Evolutionary conservation across 2,329 filamentous ascomycete genomes (phyloP).

Genomic region (Sphaerulina populicola): DNA sequence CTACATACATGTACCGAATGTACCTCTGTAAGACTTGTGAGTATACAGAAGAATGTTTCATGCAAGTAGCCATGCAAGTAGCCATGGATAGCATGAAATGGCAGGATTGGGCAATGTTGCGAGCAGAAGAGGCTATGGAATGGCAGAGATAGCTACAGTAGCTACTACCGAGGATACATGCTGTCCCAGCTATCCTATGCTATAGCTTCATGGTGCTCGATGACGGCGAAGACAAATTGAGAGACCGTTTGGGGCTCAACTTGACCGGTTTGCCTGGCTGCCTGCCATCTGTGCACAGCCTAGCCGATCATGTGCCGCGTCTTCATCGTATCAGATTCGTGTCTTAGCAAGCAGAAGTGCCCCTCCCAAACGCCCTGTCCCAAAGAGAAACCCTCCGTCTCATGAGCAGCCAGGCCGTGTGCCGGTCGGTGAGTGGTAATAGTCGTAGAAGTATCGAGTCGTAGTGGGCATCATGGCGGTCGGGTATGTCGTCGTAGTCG

Average conservation of each 20-base stretch:
- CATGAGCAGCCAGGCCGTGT: conserved; percentile 13
- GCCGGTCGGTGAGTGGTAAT: conserved; percentile 2
- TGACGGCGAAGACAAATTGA: neutral
- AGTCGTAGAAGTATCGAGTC: conserved; percentile 1
- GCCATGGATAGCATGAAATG: neutral
- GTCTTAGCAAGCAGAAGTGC: conserved; percentile 10
- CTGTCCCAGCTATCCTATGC: conserved; percentile 3
- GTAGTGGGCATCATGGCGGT: conserved; percentile 6
- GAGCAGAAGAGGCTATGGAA: conserved; percentile 8
- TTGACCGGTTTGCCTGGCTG: neutral
- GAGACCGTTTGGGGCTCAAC: conserved; percentile 1
- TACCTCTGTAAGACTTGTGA: no score
- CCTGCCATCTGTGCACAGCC: neutral
- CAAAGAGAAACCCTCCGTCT: conserved; percentile 18
- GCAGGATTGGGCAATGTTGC: neutral
- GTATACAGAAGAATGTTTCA: no score
- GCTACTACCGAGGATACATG: neutral
- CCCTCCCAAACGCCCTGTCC: conserved; percentile 16
- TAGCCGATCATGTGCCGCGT: conserved; percentile 2
- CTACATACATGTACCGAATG: neutral
- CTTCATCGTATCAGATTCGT: conserved; percentile 9
- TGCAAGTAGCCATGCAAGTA: no score
- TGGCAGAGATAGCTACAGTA: conserved; percentile 4
- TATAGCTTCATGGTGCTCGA: neutral
- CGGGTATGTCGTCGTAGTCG: conserved; percentile 7